Percentiles rank a stretch among this genome's conserved stretches.
These are phyloP conservation scores for Thermomyces lanuginosus DNA, from an alignment of 2,329 filamentous ascomycete species.

Conservation along the genomic window DNA sequence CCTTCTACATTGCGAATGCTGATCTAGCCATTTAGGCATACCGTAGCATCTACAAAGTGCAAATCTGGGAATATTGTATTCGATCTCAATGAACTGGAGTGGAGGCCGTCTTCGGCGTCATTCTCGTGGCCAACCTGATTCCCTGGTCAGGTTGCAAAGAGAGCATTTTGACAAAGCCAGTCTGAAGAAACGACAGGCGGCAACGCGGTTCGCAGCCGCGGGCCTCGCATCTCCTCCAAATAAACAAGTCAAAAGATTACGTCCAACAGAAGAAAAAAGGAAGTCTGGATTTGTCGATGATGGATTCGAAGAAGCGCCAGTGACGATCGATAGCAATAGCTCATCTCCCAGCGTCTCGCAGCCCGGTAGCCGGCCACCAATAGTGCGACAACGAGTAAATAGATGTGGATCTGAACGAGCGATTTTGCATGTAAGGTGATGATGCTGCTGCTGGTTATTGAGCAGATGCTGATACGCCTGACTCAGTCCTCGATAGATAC, in stretches of 20 bases:
- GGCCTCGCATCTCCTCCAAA: slow-evolving; percentile 4
- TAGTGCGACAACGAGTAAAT: not conserved
- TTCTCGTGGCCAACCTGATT: slow-evolving; percentile 16
- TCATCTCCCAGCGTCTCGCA: not conserved
- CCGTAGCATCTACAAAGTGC: not conserved
- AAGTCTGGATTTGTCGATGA: not conserved
- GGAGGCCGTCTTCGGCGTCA: slow-evolving; percentile 27
- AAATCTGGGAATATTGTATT: not conserved
- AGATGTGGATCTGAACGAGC: not conserved
- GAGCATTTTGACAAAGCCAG: slow-evolving; percentile 19
- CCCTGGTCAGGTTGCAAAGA: slow-evolving; percentile 14
- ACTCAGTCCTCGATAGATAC: too few species aligned
- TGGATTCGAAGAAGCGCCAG: not conserved
- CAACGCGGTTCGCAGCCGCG: slow-evolving; percentile 7
- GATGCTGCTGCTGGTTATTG: slow-evolving; percentile 2
- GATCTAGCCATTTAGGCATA: not conserved
- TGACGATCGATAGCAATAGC: not conserved
- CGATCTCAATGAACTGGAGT: slow-evolving; percentile 28
- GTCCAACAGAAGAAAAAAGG: not conserved
- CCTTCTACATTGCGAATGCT: too few species aligned
- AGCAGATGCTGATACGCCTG: slow-evolving; percentile 2
- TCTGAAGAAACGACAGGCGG: slow-evolving; percentile 8
- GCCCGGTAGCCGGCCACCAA: not conserved
- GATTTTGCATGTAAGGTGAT: not conserved
- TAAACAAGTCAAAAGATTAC: not conserved